Evolutionary conservation across 2,329 filamentous ascomycete species (phyloP).

Genomic region (Podosphaera aphanis): DNA sequence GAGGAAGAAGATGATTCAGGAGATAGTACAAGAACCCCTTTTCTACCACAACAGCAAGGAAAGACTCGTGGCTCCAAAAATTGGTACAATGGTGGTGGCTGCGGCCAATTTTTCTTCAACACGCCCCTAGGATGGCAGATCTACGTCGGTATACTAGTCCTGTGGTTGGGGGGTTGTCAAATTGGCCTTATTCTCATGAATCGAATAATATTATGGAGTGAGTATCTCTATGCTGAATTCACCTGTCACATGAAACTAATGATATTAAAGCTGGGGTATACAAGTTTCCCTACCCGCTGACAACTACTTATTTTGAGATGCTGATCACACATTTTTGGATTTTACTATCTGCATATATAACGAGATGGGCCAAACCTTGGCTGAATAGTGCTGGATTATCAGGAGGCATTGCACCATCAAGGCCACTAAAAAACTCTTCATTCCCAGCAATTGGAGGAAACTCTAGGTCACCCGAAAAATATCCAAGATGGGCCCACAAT

Average conservation of each 20-base stretch:
- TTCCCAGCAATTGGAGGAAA: constrained; percentile 13
- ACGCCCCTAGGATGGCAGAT: constrained; percentile 24
- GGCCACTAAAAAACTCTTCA: constrained; percentile 16
- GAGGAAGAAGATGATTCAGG: constrained; percentile 19
- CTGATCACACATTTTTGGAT: constrained; percentile 26
- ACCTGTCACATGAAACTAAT: constrained; percentile 14
- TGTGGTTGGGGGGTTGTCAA: constrained; percentile 23
- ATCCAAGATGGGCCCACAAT: constrained; percentile 11
- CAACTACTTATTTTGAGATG: constrained; percentile 26
- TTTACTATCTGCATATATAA: constrained; percentile 23
- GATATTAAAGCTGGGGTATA: constrained; percentile 20
- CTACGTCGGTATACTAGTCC: constrained; percentile 23
- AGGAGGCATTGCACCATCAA: constrained; percentile 22
- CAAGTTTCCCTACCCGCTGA: constrained; percentile 28
- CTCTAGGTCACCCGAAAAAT: constrained; percentile 10
- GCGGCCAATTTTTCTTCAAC: constrained; percentile 25
- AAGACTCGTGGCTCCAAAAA: constrained; percentile 15
- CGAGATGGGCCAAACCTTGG: constrained; percentile 20
- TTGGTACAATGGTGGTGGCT: constrained; percentile 19
- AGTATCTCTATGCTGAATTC: constrained; percentile 14
- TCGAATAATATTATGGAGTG: constrained; percentile 25
- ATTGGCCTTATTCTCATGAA: constrained; percentile 26
- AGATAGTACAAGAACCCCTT: constrained; percentile 16
- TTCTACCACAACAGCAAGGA: constrained; percentile 9
- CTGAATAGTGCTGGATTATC: constrained; percentile 17